Evolutionary conservation across 257 asterid species (phyloP), one percentile per base, ranked within the genome.

Genomic region (Jacaranda mimosifolia): DNA sequence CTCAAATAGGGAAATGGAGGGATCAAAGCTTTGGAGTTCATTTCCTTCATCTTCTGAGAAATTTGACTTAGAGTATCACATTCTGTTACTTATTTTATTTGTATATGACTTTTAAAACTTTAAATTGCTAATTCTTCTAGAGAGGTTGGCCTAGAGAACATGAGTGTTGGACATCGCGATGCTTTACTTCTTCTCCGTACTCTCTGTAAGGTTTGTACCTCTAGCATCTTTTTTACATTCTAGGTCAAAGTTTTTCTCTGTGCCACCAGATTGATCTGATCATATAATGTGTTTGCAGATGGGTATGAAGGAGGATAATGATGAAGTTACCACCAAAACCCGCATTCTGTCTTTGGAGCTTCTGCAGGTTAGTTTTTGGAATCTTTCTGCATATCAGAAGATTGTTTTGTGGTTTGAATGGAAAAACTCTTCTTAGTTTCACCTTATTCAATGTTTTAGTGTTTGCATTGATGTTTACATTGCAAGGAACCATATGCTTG

Each of bases 261-360:
- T 66, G 60, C 80, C 72, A 77, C 68, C 73, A 43, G 63, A 72
- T 63, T 84, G 79, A 79, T 51, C 39, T 19, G 72, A 81, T 75
- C 73, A 63, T 79, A 68, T 78, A 40, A 78, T 80, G 56, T 83
- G 82, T 84, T 77, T 79, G 85, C 87, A 96, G 99, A 93, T 96
- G 99, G 96, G 97, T 63, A 91, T 94, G 98, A 96, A 92, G 90
- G 99, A 93, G 86, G 99, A 89, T 74, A 93, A 74, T 46, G 97
- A 96, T 81, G 99, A 93, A 89, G 86, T 94, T 74, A 92, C 97
- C 39, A 86, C 87, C 68, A 96, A 89, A 83, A 89, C 97, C 51
- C 97, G 99, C 76, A 88, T 96, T 88, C 85, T 96, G 48, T 96
- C 99, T 51, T 85, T 96, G 84, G 99, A 96, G 91, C 98, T 96